Base-by-base conservation (phyloP, 108 stramenopile species). In the Stephanodiscus triporus region DNA sequence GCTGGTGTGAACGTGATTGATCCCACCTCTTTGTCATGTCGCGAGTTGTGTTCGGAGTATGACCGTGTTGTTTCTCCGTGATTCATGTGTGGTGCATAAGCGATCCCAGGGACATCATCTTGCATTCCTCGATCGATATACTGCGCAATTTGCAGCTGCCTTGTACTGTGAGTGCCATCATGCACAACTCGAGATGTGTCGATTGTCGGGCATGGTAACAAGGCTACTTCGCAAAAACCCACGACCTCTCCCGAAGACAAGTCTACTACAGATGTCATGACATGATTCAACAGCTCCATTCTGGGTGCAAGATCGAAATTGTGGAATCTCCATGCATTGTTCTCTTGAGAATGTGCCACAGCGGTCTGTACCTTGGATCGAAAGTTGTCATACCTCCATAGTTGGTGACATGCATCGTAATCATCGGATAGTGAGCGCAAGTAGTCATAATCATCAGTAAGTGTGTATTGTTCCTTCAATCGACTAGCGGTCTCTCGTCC, bases 221-320 rank as follows among this genome's bases (percentile, higher is more conserved):
- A 86, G 24, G 88, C 90, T 30, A 93, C 68, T 60, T 92, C 91
- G 62, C 88, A 92, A 76, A 92, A 92, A 27, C 88, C 91, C 60
- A 87, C 62, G 23, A 92, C 68, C 37, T 70, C 81, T 54, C 76
- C 83, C 9, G 78, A 81, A 2, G 20, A 10, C 5, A 51, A 40
- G 55, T 88, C 82, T 68, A 80, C 80, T 0, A 86, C 89, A 10
- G 92, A 89, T 43, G 90, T 68, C 88, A 90, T 90, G 54, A 72
- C 77, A 65, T 93, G 92, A 45, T 87, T 76, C 22, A 92, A 57
- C 81, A 85, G 63, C 9, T 69, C 50, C 0, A 76, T 16, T 62
- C 43, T 53, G 16, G 91, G 88, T 22, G 86, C 78, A n/a, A 80
- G 67, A 29, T 84, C 75, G 75, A 88, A 90, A 53, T 89, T 85